Base-by-base conservation (phyloP, 2,329 filamentous ascomycete species). In the Thielaviopsis ethacetica region DNA sequence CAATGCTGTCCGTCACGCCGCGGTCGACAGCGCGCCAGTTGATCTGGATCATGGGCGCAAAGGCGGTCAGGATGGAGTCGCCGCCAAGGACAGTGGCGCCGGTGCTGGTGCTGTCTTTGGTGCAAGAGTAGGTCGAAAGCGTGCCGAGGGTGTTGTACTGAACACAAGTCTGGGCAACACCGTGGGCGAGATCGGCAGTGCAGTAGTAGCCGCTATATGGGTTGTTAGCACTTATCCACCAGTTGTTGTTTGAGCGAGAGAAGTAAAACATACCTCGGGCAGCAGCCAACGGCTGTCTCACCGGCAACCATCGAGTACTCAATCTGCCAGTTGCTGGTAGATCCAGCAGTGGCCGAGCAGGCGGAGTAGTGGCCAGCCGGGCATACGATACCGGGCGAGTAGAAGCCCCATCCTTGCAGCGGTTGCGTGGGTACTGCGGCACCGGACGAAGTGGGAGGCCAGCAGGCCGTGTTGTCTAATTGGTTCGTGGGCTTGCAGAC, bases 251-350 rank as follows among this genome's bases (percentile, higher is more conserved):
- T 9, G 60, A 62, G 27, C 61, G 63, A 10, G 7, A 5, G 17
- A 7, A 5, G n/a, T 27, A 26, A 21, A 30, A 66, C 68, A 62
- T 62, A 67, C 63, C 61, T 61, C 24, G 68, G 68, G 62, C 68
- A 71, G 53, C 68, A 71, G 1, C 68, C 69, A 4, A 69, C 57
- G 1, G 64, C 68, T 10, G 68, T 71, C 60, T 70, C 68, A 2
- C 65, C 62, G 2, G 61, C 55, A 2, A 61, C 38, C 44, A 69
- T 59, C 1, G 62, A 57, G 53, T 66, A 70, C 58, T 69, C 64
- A 44, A 68, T 66, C n/a, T 62, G 22, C 61, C 64, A 68, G 1
- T 63, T 63, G 3, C 63, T 61, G 4, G 62, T 62, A 3, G 63
- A 63, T n/a, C 64, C 64, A 2, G 58, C 64, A 0, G 64, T 66